phyloP scores from a whole-genome alignment of 768 basidiomycete species.

The Pisolithus tinctorius region DNA sequence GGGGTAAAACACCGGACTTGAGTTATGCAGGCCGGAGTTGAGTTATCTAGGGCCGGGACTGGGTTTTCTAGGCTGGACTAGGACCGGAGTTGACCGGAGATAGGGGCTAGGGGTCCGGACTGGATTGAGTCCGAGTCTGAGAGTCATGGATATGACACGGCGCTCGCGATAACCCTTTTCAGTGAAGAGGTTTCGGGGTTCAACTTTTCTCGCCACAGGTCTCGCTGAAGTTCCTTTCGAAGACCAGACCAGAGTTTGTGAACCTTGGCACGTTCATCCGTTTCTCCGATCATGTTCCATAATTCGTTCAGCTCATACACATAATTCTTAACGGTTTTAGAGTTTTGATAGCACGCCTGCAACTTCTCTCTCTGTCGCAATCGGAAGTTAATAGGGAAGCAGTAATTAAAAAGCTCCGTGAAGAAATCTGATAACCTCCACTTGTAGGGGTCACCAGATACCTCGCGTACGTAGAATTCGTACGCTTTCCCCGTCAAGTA shows the following conservation, averaged over 20 bases:
- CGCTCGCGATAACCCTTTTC: constrained; percentile 18
- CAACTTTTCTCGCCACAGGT: constrained; percentile 24
- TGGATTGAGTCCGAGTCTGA: too few relatives aligned
- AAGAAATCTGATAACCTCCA: constrained; percentile 29
- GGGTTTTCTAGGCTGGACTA: too few relatives aligned
- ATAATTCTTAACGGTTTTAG: constrained; percentile 25
- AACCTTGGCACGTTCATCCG: constrained; percentile 21
- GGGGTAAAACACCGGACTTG: too few relatives aligned
- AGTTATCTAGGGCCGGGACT: too few relatives aligned
- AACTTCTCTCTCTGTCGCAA: constrained; percentile 23
- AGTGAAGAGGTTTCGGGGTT: constrained; percentile 20
- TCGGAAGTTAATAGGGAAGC: constrained; percentile 25
- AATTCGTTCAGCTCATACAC: constrained; percentile 29
- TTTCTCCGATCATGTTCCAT: constrained; percentile 26
- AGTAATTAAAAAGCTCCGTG: constrained; percentile 28
- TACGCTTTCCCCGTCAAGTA: constrained; percentile 28
- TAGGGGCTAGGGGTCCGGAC: too few relatives aligned
- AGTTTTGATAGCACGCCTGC: constrained; percentile 13
- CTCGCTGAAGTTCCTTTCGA: constrained; percentile 15
- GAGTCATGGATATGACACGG: too few relatives aligned
- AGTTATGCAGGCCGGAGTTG: too few relatives aligned
- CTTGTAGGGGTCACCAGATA: constrained; percentile 14
- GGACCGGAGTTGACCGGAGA: too few relatives aligned
- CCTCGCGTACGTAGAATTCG: constrained; percentile 27
- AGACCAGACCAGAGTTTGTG: constrained; percentile 32